Percentiles rank a stretch among this genome's conserved stretches.
These are phyloP conservation scores for Leishmania martiniquensis DNA, from an alignment of 208 protist genomes.

Conservation along the genomic window DNA sequence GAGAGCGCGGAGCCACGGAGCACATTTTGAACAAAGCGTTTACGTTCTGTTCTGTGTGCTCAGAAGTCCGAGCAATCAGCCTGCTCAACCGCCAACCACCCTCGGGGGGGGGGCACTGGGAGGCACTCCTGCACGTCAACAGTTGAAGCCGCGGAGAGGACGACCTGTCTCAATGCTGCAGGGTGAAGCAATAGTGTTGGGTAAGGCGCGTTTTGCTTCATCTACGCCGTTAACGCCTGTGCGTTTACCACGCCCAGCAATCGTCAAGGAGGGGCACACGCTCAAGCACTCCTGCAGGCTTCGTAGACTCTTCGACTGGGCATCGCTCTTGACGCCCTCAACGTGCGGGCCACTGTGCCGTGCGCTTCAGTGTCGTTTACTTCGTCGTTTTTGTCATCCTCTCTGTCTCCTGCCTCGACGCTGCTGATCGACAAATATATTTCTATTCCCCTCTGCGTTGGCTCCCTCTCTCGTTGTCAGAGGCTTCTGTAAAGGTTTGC, in stretches of 20 bases:
- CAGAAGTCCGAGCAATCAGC: neutral
- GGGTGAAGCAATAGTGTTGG: neutral
- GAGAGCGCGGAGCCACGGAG: neutral
- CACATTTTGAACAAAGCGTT: neutral
- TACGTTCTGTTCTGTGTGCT: neutral
- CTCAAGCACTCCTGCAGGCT: neutral
- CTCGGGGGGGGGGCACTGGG: too few relatives aligned
- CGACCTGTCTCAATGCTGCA: too few relatives aligned
- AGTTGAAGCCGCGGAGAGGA: neutral
- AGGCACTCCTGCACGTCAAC: neutral
- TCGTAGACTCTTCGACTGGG: too few relatives aligned
- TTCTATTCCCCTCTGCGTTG: neutral
- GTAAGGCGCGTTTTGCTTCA: neutral
- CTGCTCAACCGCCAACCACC: neutral
- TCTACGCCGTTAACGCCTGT: neutral
- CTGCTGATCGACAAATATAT: neutral
- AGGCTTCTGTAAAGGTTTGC: neutral
- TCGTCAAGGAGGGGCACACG: too few relatives aligned
- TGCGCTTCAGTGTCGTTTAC: neutral
- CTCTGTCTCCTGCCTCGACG: neutral
- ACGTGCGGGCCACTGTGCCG: too few relatives aligned
- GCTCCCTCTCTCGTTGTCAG: neutral
- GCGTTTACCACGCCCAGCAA: too few relatives aligned
- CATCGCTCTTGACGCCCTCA: too few relatives aligned
- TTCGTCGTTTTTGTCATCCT: neutral